phyloP scores from a whole-genome alignment of 495 filamentous ascomycete species.

The Parathielavia appendiculata region DNA sequence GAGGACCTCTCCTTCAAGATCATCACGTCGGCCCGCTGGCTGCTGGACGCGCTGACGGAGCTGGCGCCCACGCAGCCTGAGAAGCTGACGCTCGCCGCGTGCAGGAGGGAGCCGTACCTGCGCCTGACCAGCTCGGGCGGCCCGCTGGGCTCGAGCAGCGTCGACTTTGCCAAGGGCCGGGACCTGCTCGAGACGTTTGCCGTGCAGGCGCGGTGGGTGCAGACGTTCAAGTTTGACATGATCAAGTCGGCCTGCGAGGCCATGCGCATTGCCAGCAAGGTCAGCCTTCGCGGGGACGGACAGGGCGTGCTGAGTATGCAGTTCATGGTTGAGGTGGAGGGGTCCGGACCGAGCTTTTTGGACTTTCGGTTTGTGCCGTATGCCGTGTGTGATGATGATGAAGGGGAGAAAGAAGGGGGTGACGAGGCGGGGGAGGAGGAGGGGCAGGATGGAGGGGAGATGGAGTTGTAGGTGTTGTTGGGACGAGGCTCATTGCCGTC shows the following conservation, averaged over 20 bases:
- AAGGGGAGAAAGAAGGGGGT: constrained; percentile 20
- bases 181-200: constrained; percentile 75
- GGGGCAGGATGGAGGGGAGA: constrained; percentile 19
- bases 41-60: constrained; percentile 80
- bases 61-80: constrained; percentile 66
- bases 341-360: constrained; percentile 38
- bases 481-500: not conserved
- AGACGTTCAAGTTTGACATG: constrained; percentile 76
- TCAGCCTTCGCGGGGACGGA: constrained; percentile 79
- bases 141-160: constrained; percentile 67
- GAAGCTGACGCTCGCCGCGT: constrained; percentile 57
- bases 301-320: constrained; percentile 91
- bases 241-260: constrained; percentile 76
- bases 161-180: constrained; percentile 75
- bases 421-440: constrained; percentile 20
- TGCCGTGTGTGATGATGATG: constrained; percentile 38
- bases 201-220: constrained; percentile 48
- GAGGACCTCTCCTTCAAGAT: constrained; percentile 81
- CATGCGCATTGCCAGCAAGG: constrained; percentile 87
- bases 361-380: constrained; percentile 51
- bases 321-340: constrained; percentile 86
- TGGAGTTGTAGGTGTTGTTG: not conserved
- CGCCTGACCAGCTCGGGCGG: constrained; percentile 65
- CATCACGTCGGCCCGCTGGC: constrained; percentile 81
- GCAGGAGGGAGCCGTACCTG: constrained; percentile 62